phyloP scores from a whole-genome alignment of 2,329 filamentous ascomycete species.

The Aspergillus quadrilineatus region DNA sequence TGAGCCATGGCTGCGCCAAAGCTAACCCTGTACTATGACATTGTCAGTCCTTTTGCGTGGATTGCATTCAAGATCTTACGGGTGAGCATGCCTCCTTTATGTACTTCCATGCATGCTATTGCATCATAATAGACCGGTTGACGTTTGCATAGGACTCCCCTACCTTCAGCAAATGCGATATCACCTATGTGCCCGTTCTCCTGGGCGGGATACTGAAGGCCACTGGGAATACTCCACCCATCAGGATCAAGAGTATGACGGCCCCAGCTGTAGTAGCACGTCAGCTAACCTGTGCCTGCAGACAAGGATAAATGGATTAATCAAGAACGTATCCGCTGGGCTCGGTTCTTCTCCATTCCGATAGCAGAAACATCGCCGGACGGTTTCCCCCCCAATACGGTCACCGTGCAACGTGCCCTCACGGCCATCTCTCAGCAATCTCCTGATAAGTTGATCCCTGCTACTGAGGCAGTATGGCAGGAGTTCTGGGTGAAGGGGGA shows the following conservation, averaged over 20 bases:
- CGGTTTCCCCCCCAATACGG: conserved; percentile 55
- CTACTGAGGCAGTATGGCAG: conserved; percentile 50
- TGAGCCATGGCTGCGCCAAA: conserved; percentile 47
- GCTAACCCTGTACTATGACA: conserved; percentile 59
- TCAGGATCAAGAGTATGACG: conserved; percentile 55
- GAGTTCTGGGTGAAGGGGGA: conserved; percentile 54
- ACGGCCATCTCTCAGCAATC: conserved; percentile 46
- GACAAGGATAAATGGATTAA: conserved; percentile 62
- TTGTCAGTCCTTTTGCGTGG: conserved; percentile 62
- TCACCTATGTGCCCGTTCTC: conserved; percentile 60
- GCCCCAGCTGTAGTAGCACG: neutral
- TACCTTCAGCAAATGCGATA: conserved; percentile 54
- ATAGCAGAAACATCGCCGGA: conserved; percentile 47
- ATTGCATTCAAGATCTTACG: conserved; percentile 57
- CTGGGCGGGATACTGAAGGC: conserved; percentile 60
- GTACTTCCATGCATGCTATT: neutral
- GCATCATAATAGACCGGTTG: neutral
- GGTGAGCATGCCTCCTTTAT: conserved; percentile 40
- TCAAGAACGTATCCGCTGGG: conserved; percentile 55
- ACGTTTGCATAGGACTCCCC: conserved; percentile 50
- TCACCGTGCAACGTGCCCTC: conserved; percentile 54
- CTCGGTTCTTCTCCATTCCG: conserved; percentile 55
- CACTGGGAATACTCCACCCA: conserved; percentile 55
- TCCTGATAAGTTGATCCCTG: conserved; percentile 43
- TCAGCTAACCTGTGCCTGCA: conserved; percentile 23